Conservation (phyloP, 768 basidiomycete genomes). For the Amanita molliuscula region DNA sequence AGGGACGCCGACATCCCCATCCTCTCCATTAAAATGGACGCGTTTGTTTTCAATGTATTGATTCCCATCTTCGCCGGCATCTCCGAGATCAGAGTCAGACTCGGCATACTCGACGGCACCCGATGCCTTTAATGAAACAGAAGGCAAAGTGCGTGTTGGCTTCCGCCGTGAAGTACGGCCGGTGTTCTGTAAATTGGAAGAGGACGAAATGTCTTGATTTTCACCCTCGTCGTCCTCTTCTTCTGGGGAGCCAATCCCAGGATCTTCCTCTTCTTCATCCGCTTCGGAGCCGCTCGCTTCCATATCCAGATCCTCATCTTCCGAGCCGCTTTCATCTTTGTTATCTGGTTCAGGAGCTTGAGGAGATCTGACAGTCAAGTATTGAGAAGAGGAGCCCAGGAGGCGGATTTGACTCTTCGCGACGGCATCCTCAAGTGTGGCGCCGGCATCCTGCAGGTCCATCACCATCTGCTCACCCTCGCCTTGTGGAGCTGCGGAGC, state of each 20-base stretch:
- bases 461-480: slow-evolving; percentile 98
- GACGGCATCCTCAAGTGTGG: slow-evolving; percentile 79
- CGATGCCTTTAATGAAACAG: slow-evolving; percentile 20
- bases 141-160: slow-evolving; percentile 29
- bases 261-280: slow-evolving; percentile 9
- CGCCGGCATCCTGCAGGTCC: slow-evolving; percentile 79
- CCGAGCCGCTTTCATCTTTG: slow-evolving; percentile 21
- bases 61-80: slow-evolving; percentile 26
- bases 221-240: slow-evolving; percentile 13
- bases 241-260: slow-evolving; percentile 7
- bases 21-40: slow-evolving; percentile 39
- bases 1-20: slow-evolving; percentile 31
- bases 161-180: slow-evolving; percentile 44
- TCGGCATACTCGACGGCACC: slow-evolving; percentile 59
- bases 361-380: slow-evolving; percentile 38
- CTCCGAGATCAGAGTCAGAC: slow-evolving; percentile 65
- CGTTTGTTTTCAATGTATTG: slow-evolving; percentile 12
- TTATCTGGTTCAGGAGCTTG: slow-evolving; percentile 22
- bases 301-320: slow-evolving; percentile 15
- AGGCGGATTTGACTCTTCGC: slow-evolving; percentile 74
- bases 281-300: slow-evolving; percentile 8
- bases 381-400: slow-evolving; percentile 70
- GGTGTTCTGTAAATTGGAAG: slow-evolving; percentile 22
- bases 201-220: slow-evolving; percentile 12
- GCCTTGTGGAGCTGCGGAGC: slow-evolving; percentile 56